Base-by-base conservation (phyloP, 1,284 basidiomycete species). In the Tilletia walkeri region DNA sequence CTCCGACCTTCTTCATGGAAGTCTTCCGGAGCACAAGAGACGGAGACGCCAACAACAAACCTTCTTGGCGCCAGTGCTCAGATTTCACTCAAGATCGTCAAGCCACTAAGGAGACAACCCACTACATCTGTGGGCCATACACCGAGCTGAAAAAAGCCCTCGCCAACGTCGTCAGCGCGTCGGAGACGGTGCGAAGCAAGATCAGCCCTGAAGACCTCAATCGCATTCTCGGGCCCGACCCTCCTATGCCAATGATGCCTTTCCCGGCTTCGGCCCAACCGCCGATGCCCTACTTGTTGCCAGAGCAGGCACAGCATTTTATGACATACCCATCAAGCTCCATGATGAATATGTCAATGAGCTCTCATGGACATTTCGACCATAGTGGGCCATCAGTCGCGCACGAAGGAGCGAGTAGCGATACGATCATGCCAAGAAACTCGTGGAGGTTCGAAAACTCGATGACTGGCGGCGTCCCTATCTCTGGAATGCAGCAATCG, bases 1-100 rank as follows among this genome's bases (percentile, higher is more conserved):
- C 78, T 24, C 79, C 79, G 2, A 76, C 74, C 1, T 80, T 80
- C 54, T 80, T 77, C 71, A 79, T 80, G 78, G 76, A 80, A 47
- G 77, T 80, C 18, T 79, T 80, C 39, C 72, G 76, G 10, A 74
- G 73, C 36, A 69, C 72, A 2, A 69, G 71, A 6, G 74, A 73
- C 12, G 53, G 20, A 1, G 41, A 67, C 18, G 70, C 67, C 18
- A 70, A 71, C 66, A 72, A 69, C 16, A 77, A 72, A 59, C 73
- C 71, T 45, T 73, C 76, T 68, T 80, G 79, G 79, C 70, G 79
- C 18, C 79, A 80, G 54, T 78, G 77, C 70, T 76, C 76, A 20
- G 79, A 80, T 45, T 80, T 80, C 36, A 80, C 79, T n/a, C 77
- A 80, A 50, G 75, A 71, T 50, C 73, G 70, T 36, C 78, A 79